Conservation (phyloP, 2,329 filamentous ascomycete species). For the Aplosporella prunicola region DNA sequence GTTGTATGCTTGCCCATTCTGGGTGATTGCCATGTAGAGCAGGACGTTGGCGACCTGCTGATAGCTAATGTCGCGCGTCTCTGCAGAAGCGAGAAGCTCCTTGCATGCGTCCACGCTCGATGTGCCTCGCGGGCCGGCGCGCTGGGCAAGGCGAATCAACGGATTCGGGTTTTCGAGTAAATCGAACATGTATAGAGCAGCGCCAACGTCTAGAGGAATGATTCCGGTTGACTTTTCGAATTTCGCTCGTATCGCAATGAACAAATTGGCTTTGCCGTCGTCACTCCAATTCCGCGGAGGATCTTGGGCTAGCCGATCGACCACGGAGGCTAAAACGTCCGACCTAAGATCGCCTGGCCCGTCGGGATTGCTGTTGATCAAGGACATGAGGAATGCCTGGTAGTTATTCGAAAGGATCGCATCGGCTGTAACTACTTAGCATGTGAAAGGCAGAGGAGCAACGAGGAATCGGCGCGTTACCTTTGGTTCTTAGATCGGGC, state of each 20-base stretch:
- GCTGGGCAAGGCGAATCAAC: constrained; percentile 59
- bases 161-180: constrained; percentile 52
- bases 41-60: constrained; percentile 75
- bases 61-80: constrained; percentile 60
- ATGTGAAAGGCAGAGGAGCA: constrained; percentile 2
- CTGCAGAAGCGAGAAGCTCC: constrained; percentile 47
- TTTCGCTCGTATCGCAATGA: constrained; percentile 55
- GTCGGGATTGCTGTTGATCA: constrained; percentile 51
- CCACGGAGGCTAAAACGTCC: constrained; percentile 64
- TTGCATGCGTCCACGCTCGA: constrained; percentile 61
- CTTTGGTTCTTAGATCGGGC: constrained; percentile 78
- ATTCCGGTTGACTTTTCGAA: constrained; percentile 44
- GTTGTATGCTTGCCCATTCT: constrained; percentile 54
- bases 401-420: constrained; percentile 79
- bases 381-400: constrained; percentile 63
- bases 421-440: constrained; percentile 52
- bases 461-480: constrained; percentile 39
- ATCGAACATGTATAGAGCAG: constrained; percentile 59
- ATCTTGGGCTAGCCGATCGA: constrained; percentile 80
- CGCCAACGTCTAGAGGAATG: constrained; percentile 59
- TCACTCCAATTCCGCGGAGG: constrained; percentile 80
- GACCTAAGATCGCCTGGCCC: constrained; percentile 58
- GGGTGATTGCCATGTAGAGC: constrained; percentile 57
- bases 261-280: constrained; percentile 58
- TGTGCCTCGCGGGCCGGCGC: constrained; percentile 65